These are phyloP conservation scores for Aspergillus sp. DNA, from an alignment of 2,329 filamentous ascomycete species.

Conservation along the genomic window DNA sequence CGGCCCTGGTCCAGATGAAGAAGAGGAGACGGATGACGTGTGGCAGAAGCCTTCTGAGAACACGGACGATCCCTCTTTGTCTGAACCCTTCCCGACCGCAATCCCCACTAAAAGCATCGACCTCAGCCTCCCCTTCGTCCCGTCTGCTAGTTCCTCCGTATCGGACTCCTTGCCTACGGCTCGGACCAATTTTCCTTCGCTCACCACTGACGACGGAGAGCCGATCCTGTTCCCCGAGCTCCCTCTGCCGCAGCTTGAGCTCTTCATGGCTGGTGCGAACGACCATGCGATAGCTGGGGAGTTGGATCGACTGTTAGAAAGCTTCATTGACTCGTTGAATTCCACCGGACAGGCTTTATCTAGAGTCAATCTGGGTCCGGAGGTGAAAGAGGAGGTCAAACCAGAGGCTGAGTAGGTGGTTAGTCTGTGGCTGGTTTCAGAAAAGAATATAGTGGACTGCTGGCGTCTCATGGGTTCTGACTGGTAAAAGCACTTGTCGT, in stretches of 20 bases:
- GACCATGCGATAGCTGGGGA: constrained; percentile 41
- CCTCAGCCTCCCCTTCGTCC: constrained; percentile 9
- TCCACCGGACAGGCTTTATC: constrained; percentile 39
- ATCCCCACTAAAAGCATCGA: constrained; percentile 24
- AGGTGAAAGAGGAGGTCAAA: constrained; percentile 13
- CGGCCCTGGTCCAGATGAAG: constrained; percentile 56
- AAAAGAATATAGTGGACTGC: neutral
- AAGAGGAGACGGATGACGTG: constrained; percentile 51
- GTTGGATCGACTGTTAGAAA: constrained; percentile 43
- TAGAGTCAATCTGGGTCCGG: constrained; percentile 15
- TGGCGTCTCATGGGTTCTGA: neutral
- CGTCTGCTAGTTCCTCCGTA: constrained; percentile 19
- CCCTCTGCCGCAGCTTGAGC: constrained; percentile 41
- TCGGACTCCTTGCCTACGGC: constrained; percentile 27
- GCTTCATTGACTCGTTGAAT: constrained; percentile 42
- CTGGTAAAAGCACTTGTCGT: too few species aligned
- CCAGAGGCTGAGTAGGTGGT: constrained; percentile 16
- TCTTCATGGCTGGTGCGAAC: constrained; percentile 40
- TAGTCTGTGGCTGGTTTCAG: neutral
- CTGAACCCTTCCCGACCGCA: constrained; percentile 29
- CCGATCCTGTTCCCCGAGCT: constrained; percentile 41
- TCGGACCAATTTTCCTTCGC: constrained; percentile 15
- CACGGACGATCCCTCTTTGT: constrained; percentile 12
- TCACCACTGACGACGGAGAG: constrained; percentile 12
- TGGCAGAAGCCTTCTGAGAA: constrained; percentile 23